Base-by-base conservation (phyloP, 306 rosid genomes). In the Vigna nakashimae region DNA sequence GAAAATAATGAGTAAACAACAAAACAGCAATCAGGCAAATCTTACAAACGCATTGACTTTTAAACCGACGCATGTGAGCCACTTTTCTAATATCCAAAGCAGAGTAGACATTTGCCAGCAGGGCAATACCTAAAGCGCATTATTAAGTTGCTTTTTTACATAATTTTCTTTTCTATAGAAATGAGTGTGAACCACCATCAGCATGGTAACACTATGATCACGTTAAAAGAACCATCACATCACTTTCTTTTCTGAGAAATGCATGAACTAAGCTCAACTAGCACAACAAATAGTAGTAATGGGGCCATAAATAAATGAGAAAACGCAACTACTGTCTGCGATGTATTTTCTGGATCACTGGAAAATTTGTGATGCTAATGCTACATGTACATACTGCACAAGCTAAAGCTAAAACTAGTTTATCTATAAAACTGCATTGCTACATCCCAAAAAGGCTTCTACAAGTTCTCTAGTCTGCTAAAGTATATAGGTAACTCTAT, bases 361-460 rank as follows among this genome's bases (percentile, higher is more conserved):
- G 70, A 78, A 76, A 82, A 83, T 18, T 62, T 70, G 17, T 68
- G 49, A 69, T 80, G 73, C 72, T 77, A 30, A 69, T 46, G 38
- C 71, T 78, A 7, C 65, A 3, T 5, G 17, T 71, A 71, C 65
- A 62, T 60, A 51, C 18, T 40, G 55, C 85, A 80, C 40, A 59
- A 78, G 65, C 84, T 82, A 46, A 57, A 78, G 51, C 82, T 64
- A 46, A 57, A 78, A 45, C 82, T 64, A 48, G 52, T 28, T 68
- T 79, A 53, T 82, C 77, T 40, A 79, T 79, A 76, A 77, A 79
- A 84, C 63, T 65, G 58, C 40, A 49, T 80, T 48, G 82, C 85
- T 91, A 74, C 84, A 8, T 50, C 46, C 66, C 62, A 62, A 85
- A 82, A 78, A 17, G 81, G 82, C 79, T 82, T 82, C 78, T 74